Evolutionary conservation across 2,329 filamentous ascomycete genomes (phyloP), one percentile per base, ranked within the genome.

Genomic region (Neofusicoccum cordaticola): DNA sequence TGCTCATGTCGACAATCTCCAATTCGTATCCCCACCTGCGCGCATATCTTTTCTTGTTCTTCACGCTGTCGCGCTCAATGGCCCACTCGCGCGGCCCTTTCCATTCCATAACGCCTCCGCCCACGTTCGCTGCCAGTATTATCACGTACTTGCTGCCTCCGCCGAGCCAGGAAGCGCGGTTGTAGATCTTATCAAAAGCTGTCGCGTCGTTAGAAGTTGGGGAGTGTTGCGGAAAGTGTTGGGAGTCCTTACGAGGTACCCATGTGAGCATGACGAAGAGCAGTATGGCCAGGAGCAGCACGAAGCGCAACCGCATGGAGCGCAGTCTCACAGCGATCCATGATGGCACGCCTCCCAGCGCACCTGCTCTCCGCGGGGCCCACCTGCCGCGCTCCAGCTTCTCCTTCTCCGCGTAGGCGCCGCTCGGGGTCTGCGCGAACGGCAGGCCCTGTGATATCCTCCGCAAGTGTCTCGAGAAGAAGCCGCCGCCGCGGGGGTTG

Each of bases 71-170:
- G 76, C 95, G 86, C 80, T 99, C 95, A 72, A 98, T 96, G 0
- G 95, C 95, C 95, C 95, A 99, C 80, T 99, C 95, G 67, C 93
- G 87, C 19, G 94, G 91, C 0, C 94, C 94, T 78, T 99, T 99
- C 94, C 93, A 97, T 74, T 97, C 94, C 93, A 98, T 98, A 7
- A 99, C 95, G 71, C 95, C 95, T 66, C 95, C 95, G 56, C 95
- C 95, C 68, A 96, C 86, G 73, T 99, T 99, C 63, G 95, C 93
- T 27, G 91, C 93, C 19, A 98, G 83, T 67, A 99, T 93, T 63
- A 99, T 90, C 68, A 99, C 95, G 73, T 90, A 93, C 73, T 97
- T 98, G 74, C 89, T 88, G 19, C 95, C 95, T 56, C 91, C 91
- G 58, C 94, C 93, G 3, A 96, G 82, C 78, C 85, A 85, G 41